A percentile compares a stretch with the other conserved stretches of the same genome.
These are phyloP conservation scores for Juglanconis oblonga DNA, from an alignment of 2,329 filamentous ascomycete genomes.

Conservation along the genomic window DNA sequence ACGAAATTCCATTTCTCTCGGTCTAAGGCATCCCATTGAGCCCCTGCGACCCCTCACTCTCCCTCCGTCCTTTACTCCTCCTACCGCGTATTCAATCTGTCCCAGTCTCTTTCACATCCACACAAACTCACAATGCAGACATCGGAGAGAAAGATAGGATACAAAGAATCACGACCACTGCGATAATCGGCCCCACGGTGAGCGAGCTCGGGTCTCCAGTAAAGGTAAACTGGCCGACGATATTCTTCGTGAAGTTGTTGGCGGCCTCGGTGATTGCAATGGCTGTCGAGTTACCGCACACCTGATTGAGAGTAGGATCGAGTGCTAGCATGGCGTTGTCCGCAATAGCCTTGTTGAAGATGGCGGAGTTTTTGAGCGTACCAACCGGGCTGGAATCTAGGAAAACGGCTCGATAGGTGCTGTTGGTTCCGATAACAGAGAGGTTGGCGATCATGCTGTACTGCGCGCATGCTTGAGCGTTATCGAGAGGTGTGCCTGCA, in stretches of 20 bases:
- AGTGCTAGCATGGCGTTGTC: constrained; percentile 35
- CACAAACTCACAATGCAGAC: constrained; percentile 3
- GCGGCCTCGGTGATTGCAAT: constrained; percentile 39
- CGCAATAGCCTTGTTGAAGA: constrained; percentile 38
- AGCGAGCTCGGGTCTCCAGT: background rate
- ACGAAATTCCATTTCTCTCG: no score
- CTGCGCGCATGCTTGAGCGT: constrained; percentile 31
- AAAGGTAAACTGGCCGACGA: constrained; percentile 31
- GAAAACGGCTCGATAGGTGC: constrained; percentile 42
- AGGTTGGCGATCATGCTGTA: constrained; percentile 44
- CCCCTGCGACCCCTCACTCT: no score
- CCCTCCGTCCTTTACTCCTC: no score
- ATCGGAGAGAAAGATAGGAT: background rate
- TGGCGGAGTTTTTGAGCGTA: constrained; percentile 32
- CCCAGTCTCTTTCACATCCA: no score
- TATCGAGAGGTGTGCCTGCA: background rate
- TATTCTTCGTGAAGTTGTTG: constrained; percentile 40
- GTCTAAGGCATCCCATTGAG: no score
- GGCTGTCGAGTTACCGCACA: constrained; percentile 42
- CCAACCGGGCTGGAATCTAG: constrained; percentile 39
- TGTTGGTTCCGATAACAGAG: constrained; percentile 42
- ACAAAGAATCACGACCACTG: background rate
- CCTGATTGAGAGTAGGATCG: constrained; percentile 36
- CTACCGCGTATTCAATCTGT: no score
- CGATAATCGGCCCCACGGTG: background rate